Base-by-base conservation (phyloP, 129 eudicot species). In the Logfia minima region DNA sequence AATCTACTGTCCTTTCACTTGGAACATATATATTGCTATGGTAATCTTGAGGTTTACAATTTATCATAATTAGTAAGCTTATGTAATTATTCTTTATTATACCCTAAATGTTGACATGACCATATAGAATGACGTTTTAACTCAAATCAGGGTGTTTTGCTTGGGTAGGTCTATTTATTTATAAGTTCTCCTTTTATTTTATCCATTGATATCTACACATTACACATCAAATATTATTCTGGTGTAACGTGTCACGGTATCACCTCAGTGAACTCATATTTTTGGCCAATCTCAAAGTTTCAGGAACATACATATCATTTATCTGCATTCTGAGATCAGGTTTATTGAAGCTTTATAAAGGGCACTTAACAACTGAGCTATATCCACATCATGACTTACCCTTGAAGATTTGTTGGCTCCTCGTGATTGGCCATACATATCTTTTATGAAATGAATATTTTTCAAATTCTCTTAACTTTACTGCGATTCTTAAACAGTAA, bases 401-500 rank as follows among this genome's bases (percentile, higher is more conserved):
- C n/a, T 72, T 11, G 77, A 70, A 60, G 77, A 29, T 62, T 60
- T 58, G 71, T 59, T 79, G 70, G 78, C 58, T 66, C 71, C 10
- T 64, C 32, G 23, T 43, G 74, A 72, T 77, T 71, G 75, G 85
- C 66, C 66, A 39, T 53, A 19, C 75, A 31, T 58, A 70, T 80
- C 70, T 73, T 80, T 80, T 45, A 7, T 37, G 32, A 28, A 65
- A 75, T 10, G 85, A 82, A 77, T 74, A 70, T 28, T 70, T 53
- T 16, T 17, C 34, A 71, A 65, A 66, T 76, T 82, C 75, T 72
- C 52, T 31, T 52, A 63, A 61, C 80, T 75, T 75, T 75, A 41
- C 76, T 71, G 75, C 22, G 75, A 77, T 77, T 77, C 82, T 71
- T 77, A 72, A 71, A 65, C 22, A 70, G 63, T 51, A 51, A 72